Percentiles rank a stretch among this genome's conserved stretches.
Conservation (phyloP, 1,284 basidiomycete species). For the Fomitiporia mediterranea region DNA sequence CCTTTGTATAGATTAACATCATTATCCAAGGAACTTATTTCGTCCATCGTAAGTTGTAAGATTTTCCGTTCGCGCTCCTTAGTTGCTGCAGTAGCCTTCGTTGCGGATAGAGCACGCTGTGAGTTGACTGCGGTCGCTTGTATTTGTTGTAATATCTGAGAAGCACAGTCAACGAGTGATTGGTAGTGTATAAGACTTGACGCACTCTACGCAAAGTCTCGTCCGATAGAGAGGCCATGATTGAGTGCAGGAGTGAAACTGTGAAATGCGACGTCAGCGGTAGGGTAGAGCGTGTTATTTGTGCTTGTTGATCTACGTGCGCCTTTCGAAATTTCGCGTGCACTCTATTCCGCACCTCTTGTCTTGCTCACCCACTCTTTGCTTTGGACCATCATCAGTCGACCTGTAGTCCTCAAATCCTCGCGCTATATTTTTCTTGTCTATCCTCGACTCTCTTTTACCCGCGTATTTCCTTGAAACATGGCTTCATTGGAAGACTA, state of each 20-base stretch:
- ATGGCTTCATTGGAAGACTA: constrained; percentile 86
- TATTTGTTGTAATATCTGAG: constrained; percentile 84
- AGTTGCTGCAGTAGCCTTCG: constrained; percentile 64
- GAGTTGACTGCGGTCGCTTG: constrained; percentile 81
- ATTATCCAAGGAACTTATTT: constrained; percentile 59
- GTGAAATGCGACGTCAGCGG: neutral
- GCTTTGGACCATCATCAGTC: neutral
- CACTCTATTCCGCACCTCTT: neutral
- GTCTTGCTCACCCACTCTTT: neutral
- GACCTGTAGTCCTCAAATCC: neutral
- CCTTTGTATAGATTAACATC: constrained; percentile 83
- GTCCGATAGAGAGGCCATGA: constrained; percentile 75
- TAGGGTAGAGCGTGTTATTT: constrained; percentile 23
- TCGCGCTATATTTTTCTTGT: neutral
- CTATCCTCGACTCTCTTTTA: neutral
- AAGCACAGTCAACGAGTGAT: constrained; percentile 20
- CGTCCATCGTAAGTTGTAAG: constrained; percentile 80
- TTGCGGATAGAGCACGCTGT: constrained; percentile 68
- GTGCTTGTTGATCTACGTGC: neutral
- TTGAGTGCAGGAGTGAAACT: constrained; percentile 19
- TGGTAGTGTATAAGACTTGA: too few relatives aligned
- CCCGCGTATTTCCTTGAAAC: neutral
- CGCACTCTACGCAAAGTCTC: constrained; percentile 70
- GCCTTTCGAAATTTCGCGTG: constrained; percentile 12
- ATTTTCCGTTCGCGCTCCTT: constrained; percentile 87